Conservation (phyloP, 306 rosid genomes). For the Pachyrhizus erosus region DNA sequence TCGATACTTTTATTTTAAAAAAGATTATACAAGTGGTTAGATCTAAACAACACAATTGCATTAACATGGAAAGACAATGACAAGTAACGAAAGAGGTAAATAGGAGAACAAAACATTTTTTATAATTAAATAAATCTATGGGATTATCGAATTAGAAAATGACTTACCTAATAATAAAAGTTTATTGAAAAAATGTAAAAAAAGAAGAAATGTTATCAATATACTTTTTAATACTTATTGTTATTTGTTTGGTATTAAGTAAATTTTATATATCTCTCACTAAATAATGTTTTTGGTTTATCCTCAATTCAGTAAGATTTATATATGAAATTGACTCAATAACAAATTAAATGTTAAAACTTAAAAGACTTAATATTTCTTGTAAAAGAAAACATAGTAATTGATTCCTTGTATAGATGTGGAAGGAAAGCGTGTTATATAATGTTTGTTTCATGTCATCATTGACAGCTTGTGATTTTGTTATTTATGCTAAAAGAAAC, state of each 20-base stretch:
- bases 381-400: neutral
- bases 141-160: neutral
- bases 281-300: neutral
- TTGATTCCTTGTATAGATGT: no score
- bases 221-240: neutral
- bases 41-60: no score
- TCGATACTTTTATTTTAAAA: no score
- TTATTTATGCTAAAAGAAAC: slow-evolving; percentile 21
- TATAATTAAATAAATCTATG: neutral
- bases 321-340: neutral
- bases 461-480: slow-evolving; percentile 30
- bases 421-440: slow-evolving; percentile 44
- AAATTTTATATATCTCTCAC: neutral
- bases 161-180: neutral
- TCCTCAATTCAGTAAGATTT: neutral
- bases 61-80: slow-evolving; percentile 11
- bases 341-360: neutral
- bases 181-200: neutral
- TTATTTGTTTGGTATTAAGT: neutral
- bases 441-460: neutral
- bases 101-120: neutral
- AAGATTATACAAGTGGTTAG: no score
- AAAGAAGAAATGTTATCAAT: neutral
- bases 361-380: neutral
- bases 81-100: neutral